Evolutionary conservation across 371 early-diverging fungal species (phyloP).

Genomic region (Dinochytrium kinnereticum): DNA sequence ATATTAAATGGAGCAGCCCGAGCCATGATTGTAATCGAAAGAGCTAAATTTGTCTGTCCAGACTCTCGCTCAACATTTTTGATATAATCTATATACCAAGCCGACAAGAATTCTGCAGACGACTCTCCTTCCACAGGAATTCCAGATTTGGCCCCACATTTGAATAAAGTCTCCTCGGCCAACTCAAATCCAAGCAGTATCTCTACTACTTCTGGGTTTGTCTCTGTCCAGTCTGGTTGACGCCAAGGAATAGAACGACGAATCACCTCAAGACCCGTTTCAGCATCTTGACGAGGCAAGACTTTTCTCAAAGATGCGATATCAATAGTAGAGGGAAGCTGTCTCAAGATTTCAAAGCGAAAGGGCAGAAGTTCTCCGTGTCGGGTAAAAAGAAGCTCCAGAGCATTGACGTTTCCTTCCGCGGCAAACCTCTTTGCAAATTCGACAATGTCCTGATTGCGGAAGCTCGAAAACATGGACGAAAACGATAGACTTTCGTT

Average conservation of each 20-base stretch:
- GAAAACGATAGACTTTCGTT: slow-evolving; percentile 27
- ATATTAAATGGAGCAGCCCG: slow-evolving; percentile 42
- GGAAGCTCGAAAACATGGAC: slow-evolving; percentile 62
- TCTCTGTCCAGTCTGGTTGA: slow-evolving; percentile 49
- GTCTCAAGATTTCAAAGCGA: slow-evolving; percentile 65
- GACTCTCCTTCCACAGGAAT: slow-evolving; percentile 54
- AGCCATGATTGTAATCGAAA: slow-evolving; percentile 63
- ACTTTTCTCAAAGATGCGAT: slow-evolving; percentile 57
- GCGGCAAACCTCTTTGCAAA: slow-evolving; percentile 69
- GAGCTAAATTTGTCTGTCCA: slow-evolving; percentile 60
- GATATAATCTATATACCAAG: slow-evolving; percentile 69
- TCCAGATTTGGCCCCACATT: slow-evolving; percentile 24
- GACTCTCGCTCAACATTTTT: slow-evolving; percentile 59
- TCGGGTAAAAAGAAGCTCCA: slow-evolving; percentile 68
- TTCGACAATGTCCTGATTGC: slow-evolving; percentile 66
- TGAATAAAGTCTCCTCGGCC: slow-evolving; percentile 47
- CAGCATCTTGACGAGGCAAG: slow-evolving; percentile 47
- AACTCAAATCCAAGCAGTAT: slow-evolving; percentile 39
- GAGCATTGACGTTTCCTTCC: slow-evolving; percentile 58
- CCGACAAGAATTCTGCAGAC: slow-evolving; percentile 47
- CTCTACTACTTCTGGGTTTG: slow-evolving; percentile 42
- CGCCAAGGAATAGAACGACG: slow-evolving; percentile 51
- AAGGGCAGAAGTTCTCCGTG: slow-evolving; percentile 66
- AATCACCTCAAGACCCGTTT: slow-evolving; percentile 41
- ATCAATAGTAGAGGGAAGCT: slow-evolving; percentile 68